Evolutionary conservation across 1,284 basidiomycete genomes (phyloP).

Genomic region (Marasmius tenuissimus): DNA sequence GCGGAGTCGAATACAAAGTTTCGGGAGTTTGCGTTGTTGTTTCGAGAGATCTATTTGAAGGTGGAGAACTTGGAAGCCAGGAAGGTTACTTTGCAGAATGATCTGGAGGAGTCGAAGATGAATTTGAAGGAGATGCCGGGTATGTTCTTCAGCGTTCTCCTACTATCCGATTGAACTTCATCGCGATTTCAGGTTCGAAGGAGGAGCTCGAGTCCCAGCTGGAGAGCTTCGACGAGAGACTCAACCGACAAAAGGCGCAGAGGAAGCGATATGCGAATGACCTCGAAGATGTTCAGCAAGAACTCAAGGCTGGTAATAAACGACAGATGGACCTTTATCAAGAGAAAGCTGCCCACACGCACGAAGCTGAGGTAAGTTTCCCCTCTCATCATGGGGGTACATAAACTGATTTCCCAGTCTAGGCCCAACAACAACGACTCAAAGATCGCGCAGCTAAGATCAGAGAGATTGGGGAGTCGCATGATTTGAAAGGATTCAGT

Average conservation of each 20-base stretch:
- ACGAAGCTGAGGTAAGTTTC: slow-evolving; percentile 59
- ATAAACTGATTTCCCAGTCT: not conserved
- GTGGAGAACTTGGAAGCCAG: slow-evolving; percentile 69
- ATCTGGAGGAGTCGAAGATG: slow-evolving; percentile 65
- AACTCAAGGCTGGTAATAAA: slow-evolving; percentile 50
- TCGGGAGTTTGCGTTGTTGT: slow-evolving; percentile 82
- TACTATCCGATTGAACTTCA: slow-evolving; percentile 5
- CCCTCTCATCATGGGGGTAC: not conserved
- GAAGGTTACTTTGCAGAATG: slow-evolving; percentile 52
- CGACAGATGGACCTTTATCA: slow-evolving; percentile 57
- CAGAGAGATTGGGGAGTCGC: slow-evolving; percentile 64
- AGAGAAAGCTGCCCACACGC: slow-evolving; percentile 60
- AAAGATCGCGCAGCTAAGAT: slow-evolving; percentile 75
- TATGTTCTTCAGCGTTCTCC: slow-evolving; percentile 25
- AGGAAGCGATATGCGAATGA: slow-evolving; percentile 46
- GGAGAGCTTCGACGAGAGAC: slow-evolving; percentile 72
- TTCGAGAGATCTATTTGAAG: slow-evolving; percentile 80
- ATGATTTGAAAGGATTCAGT: slow-evolving; percentile 77
- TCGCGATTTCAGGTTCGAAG: slow-evolving; percentile 60
- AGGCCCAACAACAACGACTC: slow-evolving; percentile 81
- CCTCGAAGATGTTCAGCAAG: slow-evolving; percentile 65
- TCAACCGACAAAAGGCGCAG: slow-evolving; percentile 53
- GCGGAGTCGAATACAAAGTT: slow-evolving; percentile 80
- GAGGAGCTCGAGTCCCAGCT: slow-evolving; percentile 73
- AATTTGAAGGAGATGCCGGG: slow-evolving; percentile 77